Evolutionary conservation across 2,329 filamentous ascomycete genomes (phyloP).

Genomic region (Cytospora paraplurivora): DNA sequence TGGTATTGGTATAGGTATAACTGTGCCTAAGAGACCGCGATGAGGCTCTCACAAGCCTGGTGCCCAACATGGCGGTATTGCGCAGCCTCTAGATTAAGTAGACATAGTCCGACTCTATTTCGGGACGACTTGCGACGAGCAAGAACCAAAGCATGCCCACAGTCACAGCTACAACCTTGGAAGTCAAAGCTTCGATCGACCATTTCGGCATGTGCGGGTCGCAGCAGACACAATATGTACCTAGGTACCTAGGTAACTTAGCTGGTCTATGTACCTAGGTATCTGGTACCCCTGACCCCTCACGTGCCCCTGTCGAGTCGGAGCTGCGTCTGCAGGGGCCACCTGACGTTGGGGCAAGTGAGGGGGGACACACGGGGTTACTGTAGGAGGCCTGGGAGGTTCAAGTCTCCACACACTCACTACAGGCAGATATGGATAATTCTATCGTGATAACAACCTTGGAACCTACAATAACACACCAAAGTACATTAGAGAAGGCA

Average conservation of each 20-base stretch:
- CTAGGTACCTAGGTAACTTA: neutral
- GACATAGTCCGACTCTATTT: neutral
- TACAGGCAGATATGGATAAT: neutral
- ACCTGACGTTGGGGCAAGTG: constrained; percentile 7
- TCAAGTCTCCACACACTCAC: constrained; percentile 3
- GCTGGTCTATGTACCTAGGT: neutral
- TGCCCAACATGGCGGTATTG: constrained; percentile 34
- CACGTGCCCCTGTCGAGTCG: constrained; percentile 12
- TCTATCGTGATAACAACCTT: neutral
- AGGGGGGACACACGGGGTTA: constrained; percentile 10
- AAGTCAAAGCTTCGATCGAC: constrained; percentile 14
- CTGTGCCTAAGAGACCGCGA: constrained; percentile 16
- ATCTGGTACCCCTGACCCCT: constrained; percentile 1
- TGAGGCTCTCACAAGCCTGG: constrained; percentile 31
- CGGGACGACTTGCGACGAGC: neutral
- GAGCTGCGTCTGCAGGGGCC: constrained; percentile 12
- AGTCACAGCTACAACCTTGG: neutral
- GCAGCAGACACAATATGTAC: neutral
- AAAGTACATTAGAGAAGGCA: constrained; percentile 3
- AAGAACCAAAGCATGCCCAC: neutral
- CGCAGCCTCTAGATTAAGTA: neutral
- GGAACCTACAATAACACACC: neutral
- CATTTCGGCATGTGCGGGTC: constrained; percentile 1
- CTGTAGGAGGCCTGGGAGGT: too few species aligned
- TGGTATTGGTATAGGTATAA: neutral